Evolutionary conservation across 169 alveolate species (phyloP), one percentile per base, ranked within the genome.

Genomic region (Cryptosporidium baileyi): DNA sequence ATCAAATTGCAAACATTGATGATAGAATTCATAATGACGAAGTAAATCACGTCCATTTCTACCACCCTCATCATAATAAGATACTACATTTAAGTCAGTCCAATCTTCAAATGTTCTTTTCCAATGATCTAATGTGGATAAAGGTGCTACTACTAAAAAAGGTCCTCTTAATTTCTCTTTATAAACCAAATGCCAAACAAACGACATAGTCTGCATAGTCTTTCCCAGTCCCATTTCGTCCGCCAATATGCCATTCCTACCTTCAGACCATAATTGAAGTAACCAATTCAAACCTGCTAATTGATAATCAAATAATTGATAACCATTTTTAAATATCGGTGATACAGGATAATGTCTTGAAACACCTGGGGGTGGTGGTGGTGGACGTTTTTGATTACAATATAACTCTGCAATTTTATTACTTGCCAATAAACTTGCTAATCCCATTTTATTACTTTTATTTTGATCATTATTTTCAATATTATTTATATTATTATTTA

Each of bases 121-220:
- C 98, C 98, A 96, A 61, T 96, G 97, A 57, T 92, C 95, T 15
- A 96, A 81, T 3, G 98, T 96, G 0, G 95, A 90, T 41, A 94
- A 81, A 17, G 98, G 98, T 3, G 97, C 98, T 7, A 96, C 89
- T 28, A 94, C 91, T 59, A 95, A 79, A 82, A 93, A 95, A 9
- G 98, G 97, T 3, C 97, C 96, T 82, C 92, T 89, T 28, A 89
- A 81, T 54, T 80, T 89, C 65, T 91, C 93, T 80, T 89, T 81
- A 49, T 63, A 90, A 41, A 89, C 90, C 26, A 96, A 82, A 60
- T 94, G 95, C 65, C 93, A 92, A 32, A 96, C 82, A 61, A 94
- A 92, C 8, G 96, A 90, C 51, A 94, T 92, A 9, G 96, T 81
- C 60, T 61, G 81, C 89, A 81, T 59, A 11, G 74, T 61, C 74